A percentile compares a stretch with the other conserved stretches of the same genome.
phyloP scores from a whole-genome alignment of 345 rosid genomes.

The Conringia planisiliqua region DNA sequence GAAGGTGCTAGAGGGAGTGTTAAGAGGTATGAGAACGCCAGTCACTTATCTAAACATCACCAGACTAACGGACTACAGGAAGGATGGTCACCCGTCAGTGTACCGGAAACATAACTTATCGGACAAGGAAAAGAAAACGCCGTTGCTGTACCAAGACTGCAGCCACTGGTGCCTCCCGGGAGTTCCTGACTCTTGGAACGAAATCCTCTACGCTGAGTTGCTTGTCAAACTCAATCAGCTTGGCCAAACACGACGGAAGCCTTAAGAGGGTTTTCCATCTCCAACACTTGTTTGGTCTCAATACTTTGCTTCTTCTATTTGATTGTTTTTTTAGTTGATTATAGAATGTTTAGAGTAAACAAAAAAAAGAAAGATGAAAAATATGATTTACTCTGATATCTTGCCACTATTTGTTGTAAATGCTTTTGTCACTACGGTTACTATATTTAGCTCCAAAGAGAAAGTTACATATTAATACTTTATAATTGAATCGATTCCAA shows the following conservation, averaged over 20 bases:
- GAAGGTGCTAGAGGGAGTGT: slow-evolving; percentile 68
- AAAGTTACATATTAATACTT: not conserved
- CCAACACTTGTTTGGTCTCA: slow-evolving; percentile 8
- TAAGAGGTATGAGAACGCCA: slow-evolving; percentile 69
- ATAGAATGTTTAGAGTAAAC: slow-evolving; percentile 25
- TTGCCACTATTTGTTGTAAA: slow-evolving; percentile 22
- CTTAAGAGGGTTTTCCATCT: slow-evolving; percentile 9
- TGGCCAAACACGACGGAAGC: not conserved
- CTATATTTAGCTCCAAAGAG: slow-evolving; percentile 15
- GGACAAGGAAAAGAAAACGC: slow-evolving; percentile 45
- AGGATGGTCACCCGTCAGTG: slow-evolving; percentile 90
- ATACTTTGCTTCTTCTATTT: slow-evolving; percentile 7
- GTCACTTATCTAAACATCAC: slow-evolving; percentile 88
- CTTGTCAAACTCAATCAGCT: slow-evolving; percentile 41
- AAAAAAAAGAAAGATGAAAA: not conserved
- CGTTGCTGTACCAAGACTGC: slow-evolving; percentile 72
- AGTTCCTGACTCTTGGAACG: slow-evolving; percentile 85
- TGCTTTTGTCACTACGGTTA: slow-evolving; percentile 15
- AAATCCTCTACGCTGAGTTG: slow-evolving; percentile 73
- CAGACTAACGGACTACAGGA: slow-evolving; percentile 78
- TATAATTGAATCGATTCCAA: not conserved
- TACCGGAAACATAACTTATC: slow-evolving; percentile 59
- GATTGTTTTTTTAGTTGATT: slow-evolving; percentile 2
- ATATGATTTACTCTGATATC: not conserved
- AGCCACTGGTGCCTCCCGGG: slow-evolving; percentile 97